Evolutionary conservation across 352 stramenopile species (phyloP).

Genomic region (Globisporangium parvum): DNA sequence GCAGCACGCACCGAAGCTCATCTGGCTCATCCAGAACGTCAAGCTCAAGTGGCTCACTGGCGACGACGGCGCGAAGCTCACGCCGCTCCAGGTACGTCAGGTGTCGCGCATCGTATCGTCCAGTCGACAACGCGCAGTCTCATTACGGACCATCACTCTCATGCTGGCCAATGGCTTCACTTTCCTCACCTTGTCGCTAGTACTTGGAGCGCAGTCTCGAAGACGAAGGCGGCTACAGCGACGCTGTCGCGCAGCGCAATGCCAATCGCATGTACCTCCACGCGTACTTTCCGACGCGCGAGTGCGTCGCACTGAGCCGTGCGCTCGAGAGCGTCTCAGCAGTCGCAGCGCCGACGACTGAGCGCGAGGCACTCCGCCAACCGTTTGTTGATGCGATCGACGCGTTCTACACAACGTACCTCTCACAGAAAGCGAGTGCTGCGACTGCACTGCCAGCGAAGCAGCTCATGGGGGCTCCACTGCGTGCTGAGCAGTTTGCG

Average conservation of each 20-base stretch:
- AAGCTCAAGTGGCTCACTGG: slow-evolving; percentile 66
- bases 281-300: slow-evolving; percentile 31
- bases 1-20: slow-evolving; percentile 43
- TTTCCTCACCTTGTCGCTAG: slow-evolving; percentile 11
- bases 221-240: slow-evolving; percentile 49
- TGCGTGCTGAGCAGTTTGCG: slow-evolving; percentile 33
- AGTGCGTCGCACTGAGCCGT: slow-evolving; percentile 46
- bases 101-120: not conserved
- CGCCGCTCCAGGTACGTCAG: slow-evolving; percentile 15
- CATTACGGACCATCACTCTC: too few species aligned
- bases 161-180: too few species aligned
- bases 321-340: slow-evolving; percentile 29
- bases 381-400: slow-evolving; percentile 58
- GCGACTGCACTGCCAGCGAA: slow-evolving; percentile 31
- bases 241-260: slow-evolving; percentile 45
- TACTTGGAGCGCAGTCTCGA: slow-evolving; percentile 44
- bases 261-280: slow-evolving; percentile 54
- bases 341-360: slow-evolving; percentile 3
- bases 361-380: slow-evolving; percentile 29
- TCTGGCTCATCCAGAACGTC: slow-evolving; percentile 59
- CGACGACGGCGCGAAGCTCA: slow-evolving; percentile 36
- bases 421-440: slow-evolving; percentile 23
- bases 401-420: slow-evolving; percentile 33
- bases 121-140: not conserved
- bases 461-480: slow-evolving; percentile 29